phyloP scores from a whole-genome alignment of 106 monocot genomes.

The Triglochin maritima region DNA sequence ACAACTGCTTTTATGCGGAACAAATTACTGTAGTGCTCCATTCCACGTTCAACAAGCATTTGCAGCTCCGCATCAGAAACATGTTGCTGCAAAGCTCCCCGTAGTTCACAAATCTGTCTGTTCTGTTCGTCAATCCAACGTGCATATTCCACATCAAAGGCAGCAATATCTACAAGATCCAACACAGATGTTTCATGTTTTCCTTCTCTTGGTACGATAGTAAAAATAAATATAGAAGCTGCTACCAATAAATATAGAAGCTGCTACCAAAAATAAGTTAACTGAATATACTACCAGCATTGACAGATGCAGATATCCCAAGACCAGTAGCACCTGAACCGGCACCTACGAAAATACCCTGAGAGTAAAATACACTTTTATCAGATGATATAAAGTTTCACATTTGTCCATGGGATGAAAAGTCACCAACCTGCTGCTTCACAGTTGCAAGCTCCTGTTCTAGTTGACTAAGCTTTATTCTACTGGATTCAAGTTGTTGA shows the following conservation, averaged over 20 bases:
- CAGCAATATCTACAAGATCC: conserved; percentile 43
- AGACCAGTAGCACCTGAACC: conserved; percentile 35
- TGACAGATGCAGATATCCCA: conserved; percentile 38
- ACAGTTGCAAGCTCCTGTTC: conserved; percentile 47
- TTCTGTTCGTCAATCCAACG: conserved; percentile 87
- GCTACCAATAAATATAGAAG: not conserved
- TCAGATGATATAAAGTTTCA: too few species aligned
- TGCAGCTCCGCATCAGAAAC: conserved; percentile 64
- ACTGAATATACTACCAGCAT: conserved; percentile 29
- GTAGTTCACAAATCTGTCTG: conserved; percentile 39
- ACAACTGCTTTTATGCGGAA: conserved; percentile 60
- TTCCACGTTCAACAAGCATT: conserved; percentile 60
- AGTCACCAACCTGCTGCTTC: too few species aligned
- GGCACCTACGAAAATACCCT: conserved; percentile 40
- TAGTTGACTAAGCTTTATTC: conserved; percentile 53
- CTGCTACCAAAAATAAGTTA: not conserved
- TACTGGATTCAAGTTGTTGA: conserved; percentile 63
- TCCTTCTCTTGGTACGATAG: not conserved
- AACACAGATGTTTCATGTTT: not conserved
- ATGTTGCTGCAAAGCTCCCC: conserved; percentile 52
- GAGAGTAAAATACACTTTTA: not conserved
- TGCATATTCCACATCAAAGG: conserved; percentile 79
- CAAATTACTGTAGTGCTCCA: conserved; percentile 57
- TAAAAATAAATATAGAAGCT: not conserved
- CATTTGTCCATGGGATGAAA: too few species aligned